Conservation (phyloP, 164 flowering plant species). For the Liquidambar formosana region DNA sequence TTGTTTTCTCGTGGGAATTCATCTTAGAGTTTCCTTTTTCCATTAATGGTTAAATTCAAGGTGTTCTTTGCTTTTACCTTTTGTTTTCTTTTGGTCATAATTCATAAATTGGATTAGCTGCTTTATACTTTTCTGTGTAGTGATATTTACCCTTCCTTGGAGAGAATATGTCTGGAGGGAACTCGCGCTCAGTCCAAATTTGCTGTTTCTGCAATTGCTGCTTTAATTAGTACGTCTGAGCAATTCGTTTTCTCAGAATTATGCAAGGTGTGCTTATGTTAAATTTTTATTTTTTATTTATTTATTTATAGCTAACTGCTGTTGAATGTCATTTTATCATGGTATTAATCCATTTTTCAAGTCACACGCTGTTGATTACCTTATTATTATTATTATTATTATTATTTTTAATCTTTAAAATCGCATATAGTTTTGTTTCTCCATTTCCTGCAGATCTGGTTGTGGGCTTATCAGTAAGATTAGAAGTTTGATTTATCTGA, state of each 20-base stretch:
- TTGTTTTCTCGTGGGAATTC: not conserved
- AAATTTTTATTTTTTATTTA: too few species aligned
- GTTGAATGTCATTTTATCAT: not conserved
- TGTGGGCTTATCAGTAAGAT: not conserved
- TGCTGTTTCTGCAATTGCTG: conserved; percentile 78
- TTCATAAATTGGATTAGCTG: not conserved
- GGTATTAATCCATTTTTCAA: not conserved
- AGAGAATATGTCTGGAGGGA: conserved; percentile 78
- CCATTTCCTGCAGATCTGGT: not conserved
- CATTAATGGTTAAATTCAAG: too few species aligned
- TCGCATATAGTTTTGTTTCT: not conserved
- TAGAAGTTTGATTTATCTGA: conserved; percentile 4
- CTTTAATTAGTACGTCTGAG: conserved; percentile 46
- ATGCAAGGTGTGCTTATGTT: conserved; percentile 49
- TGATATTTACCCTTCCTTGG: conserved; percentile 56
- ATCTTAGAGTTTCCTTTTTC: not conserved
- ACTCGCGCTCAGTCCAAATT: conserved; percentile 76
- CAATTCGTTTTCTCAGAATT: conserved; percentile 43
- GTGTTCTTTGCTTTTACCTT: not conserved
- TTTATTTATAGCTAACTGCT: not conserved
- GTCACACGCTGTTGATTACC: not conserved
- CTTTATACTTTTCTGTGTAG: conserved; percentile 28
- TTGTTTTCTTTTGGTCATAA: not conserved
- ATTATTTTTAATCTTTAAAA: not conserved
- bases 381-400: not conserved